Base-by-base conservation (phyloP, 2,329 filamentous ascomycete genomes). In the Arthrobotrys conoides region DNA sequence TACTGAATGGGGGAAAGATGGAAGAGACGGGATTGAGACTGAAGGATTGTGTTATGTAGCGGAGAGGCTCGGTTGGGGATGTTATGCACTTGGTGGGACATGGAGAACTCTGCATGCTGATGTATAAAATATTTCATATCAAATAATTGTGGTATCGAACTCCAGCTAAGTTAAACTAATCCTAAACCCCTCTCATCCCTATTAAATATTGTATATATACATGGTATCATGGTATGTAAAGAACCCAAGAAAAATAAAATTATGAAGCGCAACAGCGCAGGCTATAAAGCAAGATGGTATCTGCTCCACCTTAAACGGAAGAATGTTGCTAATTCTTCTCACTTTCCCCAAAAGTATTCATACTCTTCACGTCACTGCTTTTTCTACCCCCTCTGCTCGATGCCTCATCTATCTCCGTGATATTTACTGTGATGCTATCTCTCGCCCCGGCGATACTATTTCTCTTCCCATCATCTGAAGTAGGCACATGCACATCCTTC, bases 21-120 rank as follows among this genome's bases (percentile, higher is more conserved):
- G 84, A 5, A 83, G 82, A 81, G 82, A 83, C 16, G 84, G 84
- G 0, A 82, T 85, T 22, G 84, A 85, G 80, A 83, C 84, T 2
- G 84, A 85, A 66, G 84, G 84, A 0, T 76, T 85, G 18, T 85
- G 84, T 79, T 85, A 84, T 53, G 66, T 82, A 44, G 82, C 81
- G 2, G 81, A 81, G 49, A 81, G 81, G 36, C 12, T 76, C 10
- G 82, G 82, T 9, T 82, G 82, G 33, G 81, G 82, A 2, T 84
- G 83, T 63, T 84, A 82, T 24, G 79, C 83, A 6, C 63, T 83
- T 12, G 83, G 83, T 16, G 83, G 83, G 8, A 80, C 53, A 27
- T 83, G 83, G 76, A 79, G 81, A 59, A 82, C 82, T 16, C 79
- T 82, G 55, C 83, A 83, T 80, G 81, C 82, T 24, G 82, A 83